Evolutionary conservation across 345 rosid genomes (phyloP), one percentile per base, ranked within the genome.

Genomic region (Clausena lansium): DNA sequence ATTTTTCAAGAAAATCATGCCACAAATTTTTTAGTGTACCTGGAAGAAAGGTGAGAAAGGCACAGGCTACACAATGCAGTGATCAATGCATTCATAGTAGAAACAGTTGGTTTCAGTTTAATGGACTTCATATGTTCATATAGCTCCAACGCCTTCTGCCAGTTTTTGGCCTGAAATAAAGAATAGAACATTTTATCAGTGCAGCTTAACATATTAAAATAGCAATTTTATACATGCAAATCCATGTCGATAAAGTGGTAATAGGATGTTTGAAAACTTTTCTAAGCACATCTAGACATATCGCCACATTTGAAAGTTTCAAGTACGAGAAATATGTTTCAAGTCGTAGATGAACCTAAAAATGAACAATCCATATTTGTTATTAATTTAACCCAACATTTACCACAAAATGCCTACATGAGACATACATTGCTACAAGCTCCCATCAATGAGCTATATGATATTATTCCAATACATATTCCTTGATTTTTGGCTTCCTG

Each of bases 391-490:
- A 61, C 24, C 55, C 58, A 61, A 28, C 27, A 41, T 38, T 39
- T 58, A 73, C 39, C 2, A 30, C 15, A 20, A 11, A 74, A 13
- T 30, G 70, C 47, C 67, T 63, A 67, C 70, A 77, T 71, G 65
- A 76, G 65, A 85, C 97, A 75, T 89, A 95, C 99, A 84, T 93
- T 92, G 86, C 94, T 83, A 87, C 98, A 93, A 84, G 99, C 98
- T 85, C 99, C 99, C 99, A 95, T 95, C 85, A 95, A 83, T 72
- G 99, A 92, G 88, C 99, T 93, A 80, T 93, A 95, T 80, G 94
- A 79, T 83, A 95, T 75, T 55, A 88, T 89, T 83, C 98, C 97
- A 82, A 84, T 82, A 74, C 61, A 88, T 71, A 82, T 83, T 79
- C 94, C 94, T 74, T 84, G 86, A 78, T 76, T 81, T 85, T 81